A percentile compares a stretch with the other conserved stretches of the same genome.
Evolutionary conservation across 2,329 filamentous ascomycete species (phyloP).

Genomic region (Atkinsonella texensis): DNA sequence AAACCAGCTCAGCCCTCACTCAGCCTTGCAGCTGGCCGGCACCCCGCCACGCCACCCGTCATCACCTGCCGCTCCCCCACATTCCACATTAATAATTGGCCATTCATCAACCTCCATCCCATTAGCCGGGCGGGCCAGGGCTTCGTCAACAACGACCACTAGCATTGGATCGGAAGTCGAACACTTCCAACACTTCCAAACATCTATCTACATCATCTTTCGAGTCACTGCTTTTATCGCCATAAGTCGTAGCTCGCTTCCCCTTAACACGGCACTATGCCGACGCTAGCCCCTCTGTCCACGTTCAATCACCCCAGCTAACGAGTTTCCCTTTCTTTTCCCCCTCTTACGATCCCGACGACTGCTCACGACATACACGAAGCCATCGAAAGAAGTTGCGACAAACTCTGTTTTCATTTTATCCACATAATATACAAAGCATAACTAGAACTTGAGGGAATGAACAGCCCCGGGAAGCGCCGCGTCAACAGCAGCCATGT

Average conservation of each 20-base stretch:
- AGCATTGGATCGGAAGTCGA: too few relatives aligned
- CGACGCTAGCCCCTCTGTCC: background rate
- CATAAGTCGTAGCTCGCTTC: background rate
- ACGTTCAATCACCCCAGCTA: background rate
- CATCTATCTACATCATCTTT: too few relatives aligned
- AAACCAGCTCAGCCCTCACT: too few relatives aligned
- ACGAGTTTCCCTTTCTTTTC: background rate
- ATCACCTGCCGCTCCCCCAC: background rate
- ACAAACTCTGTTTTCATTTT: too few relatives aligned
- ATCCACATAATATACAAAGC: background rate
- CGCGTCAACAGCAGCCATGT: constrained; percentile 21
- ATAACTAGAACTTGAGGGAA: background rate
- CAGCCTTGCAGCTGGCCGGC: too few relatives aligned
- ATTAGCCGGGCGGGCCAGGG: background rate
- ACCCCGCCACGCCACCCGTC: background rate
- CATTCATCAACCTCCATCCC: background rate
- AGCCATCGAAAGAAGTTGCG: background rate
- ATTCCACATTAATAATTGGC: background rate
- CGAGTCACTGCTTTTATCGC: too few relatives aligned
- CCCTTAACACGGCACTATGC: background rate
- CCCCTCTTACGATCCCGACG: background rate
- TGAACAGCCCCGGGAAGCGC: constrained; percentile 30
- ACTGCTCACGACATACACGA: background rate
- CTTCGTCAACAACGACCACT: background rate
- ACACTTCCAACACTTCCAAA: too few relatives aligned